Evolutionary conservation across 192 early-diverging fungal genomes (phyloP).

Genomic region (Pecoramyces ruminantium): DNA sequence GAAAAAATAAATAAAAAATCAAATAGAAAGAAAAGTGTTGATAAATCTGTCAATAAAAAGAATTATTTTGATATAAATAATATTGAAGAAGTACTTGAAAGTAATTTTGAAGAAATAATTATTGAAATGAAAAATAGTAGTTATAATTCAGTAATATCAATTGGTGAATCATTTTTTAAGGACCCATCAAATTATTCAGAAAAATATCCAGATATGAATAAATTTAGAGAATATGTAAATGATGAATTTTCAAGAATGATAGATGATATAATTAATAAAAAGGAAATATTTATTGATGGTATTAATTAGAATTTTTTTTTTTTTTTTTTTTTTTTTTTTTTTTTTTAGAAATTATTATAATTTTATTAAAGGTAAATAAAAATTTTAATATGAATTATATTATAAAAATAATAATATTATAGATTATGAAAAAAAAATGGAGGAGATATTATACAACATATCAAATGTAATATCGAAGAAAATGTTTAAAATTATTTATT

Average conservation of each 20-base stretch:
- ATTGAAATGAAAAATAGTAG: neutral
- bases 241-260: neutral
- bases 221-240: neutral
- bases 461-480: neutral
- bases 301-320: too few relatives aligned
- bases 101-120: neutral
- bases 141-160: neutral
- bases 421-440: neutral
- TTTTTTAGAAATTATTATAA: too few relatives aligned
- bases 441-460: neutral
- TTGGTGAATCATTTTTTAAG: neutral
- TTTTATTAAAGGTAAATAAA: too few relatives aligned
- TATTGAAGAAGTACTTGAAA: neutral
- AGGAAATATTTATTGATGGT: neutral
- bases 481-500: neutral
- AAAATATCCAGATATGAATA: neutral
- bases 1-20: neutral
- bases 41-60: neutral
- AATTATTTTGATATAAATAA: neutral
- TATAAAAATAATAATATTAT: too few relatives aligned
- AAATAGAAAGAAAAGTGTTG: neutral
- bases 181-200: neutral
- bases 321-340: too few relatives aligned
- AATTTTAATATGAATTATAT: too few relatives aligned
- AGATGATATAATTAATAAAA: neutral